phyloP scores from a whole-genome alignment of 495 filamentous ascomycete genomes.

The Daldinia vernicosa region DNA sequence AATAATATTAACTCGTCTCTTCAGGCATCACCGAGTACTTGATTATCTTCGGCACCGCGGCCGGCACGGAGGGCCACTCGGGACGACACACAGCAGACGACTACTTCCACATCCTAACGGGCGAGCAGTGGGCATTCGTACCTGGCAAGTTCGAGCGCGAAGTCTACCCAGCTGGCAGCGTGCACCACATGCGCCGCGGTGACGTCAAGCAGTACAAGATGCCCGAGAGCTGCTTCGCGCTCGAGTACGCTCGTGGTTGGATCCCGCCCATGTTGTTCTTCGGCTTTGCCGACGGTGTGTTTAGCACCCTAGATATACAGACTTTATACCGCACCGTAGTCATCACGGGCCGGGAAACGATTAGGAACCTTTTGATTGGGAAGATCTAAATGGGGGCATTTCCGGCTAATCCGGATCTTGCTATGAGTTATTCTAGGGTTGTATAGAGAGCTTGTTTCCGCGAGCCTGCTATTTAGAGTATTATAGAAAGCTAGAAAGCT shows the following conservation, averaged over 20 bases:
- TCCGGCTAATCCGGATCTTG: background rate
- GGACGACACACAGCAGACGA: constrained; percentile 89
- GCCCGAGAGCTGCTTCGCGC: constrained; percentile 79
- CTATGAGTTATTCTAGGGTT: background rate
- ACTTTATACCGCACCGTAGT: constrained; percentile 79
- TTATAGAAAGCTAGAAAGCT: constrained; percentile 23
- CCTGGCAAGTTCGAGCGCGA: constrained; percentile 76
- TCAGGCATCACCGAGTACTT: constrained; percentile 76
- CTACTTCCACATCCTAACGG: constrained; percentile 88
- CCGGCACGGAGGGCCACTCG: constrained; percentile 87
- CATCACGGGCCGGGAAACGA: constrained; percentile 77
- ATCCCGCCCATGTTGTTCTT: constrained; percentile 91
- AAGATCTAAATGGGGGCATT: constrained; percentile 66
- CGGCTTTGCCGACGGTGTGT: constrained; percentile 81
- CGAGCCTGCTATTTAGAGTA: constrained; percentile 18
- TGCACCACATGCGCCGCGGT: constrained; percentile 81
- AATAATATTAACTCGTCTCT: constrained; percentile 20
- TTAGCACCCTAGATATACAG: constrained; percentile 77
- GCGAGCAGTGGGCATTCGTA: constrained; percentile 75
- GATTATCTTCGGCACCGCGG: constrained; percentile 84
- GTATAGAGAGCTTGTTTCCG: background rate
- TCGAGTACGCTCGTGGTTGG: constrained; percentile 90
- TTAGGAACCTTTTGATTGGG: constrained; percentile 70
- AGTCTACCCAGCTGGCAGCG: constrained; percentile 75
- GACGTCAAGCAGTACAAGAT: constrained; percentile 87